Base-by-base conservation (phyloP, 75 land plant species). In the Pinus albicaulis region DNA sequence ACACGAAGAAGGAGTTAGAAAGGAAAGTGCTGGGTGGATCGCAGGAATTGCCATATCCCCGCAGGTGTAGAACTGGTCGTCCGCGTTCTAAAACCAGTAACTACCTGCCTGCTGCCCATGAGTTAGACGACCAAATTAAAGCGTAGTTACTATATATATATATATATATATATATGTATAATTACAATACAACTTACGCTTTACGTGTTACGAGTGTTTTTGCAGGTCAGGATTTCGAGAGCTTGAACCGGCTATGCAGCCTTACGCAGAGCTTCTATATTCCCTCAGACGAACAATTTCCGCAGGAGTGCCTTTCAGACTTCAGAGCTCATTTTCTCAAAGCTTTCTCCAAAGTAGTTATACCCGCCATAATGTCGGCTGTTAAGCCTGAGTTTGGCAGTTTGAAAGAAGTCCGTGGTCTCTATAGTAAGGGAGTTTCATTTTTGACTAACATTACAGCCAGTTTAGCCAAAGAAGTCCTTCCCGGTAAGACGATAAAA, bases 211-310 rank as follows among this genome's bases (percentile, higher is more conserved):
- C 52, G 8, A 44, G 0, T 14, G 3, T 62, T n/a, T n/a, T 62
- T 58, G 17, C 36, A 63, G 66, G 31, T 63, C 65, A 1, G 3
- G 66, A 19, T 28, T 63, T 13, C 16, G 90, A 88, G 78, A 82
- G 74, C 19, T 57, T 82, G 14, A 63, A 63, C 25, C 52, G 31
- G 19, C n/a, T 17, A 17, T 23, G 31, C 31, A 31, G 73, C 5
- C 17, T 74, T 22, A 20, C 34, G 1, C 17, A 14, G 5, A 17
- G 36, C 17, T 66, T 66, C 22, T 66, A 17, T 66, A 19, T 89
- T 2, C 91, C 91, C 0, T 59, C 82, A n/a, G 91, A 89, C 41
- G 91, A 89, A 74, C 59, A 78, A 23, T 89, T 86, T 26, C 75
- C 76, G 7, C 87, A 58, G 26, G 34, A 25, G 16, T 86, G 83